These are phyloP conservation scores for Physocladia obscura DNA, from an alignment of 192 early-diverging fungal genomes.

Conservation along the genomic window DNA sequence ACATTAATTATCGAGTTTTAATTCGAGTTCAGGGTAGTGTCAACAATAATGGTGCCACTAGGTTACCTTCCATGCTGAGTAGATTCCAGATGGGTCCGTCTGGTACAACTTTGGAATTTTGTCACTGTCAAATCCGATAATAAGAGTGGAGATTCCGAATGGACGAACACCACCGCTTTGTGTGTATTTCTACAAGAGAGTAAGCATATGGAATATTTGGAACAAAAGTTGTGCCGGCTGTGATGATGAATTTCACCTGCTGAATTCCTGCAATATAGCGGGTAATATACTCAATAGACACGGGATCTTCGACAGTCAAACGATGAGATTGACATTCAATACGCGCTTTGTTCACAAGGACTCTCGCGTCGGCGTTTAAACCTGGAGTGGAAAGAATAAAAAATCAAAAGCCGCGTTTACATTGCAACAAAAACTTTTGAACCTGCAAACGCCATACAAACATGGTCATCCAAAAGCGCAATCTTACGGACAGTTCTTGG, in stretches of 20 bases:
- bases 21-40: no score
- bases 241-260: conserved; percentile 62
- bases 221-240: neutral
- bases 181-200: conserved; percentile 80
- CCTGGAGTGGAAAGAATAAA: conserved; percentile 47
- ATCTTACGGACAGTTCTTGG: conserved; percentile 95
- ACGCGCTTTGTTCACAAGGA: conserved; percentile 93
- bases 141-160: conserved; percentile 95
- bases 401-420: neutral
- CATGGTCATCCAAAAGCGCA: conserved; percentile 93
- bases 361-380: conserved; percentile 92
- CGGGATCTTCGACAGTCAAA: conserved; percentile 95
- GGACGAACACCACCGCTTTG: conserved; percentile 98
- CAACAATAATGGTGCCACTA: no score
- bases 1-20: no score
- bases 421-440: neutral
- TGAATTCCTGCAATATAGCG: conserved; percentile 96
- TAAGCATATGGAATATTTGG: neutral
- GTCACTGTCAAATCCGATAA: conserved; percentile 91
- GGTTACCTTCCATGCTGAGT: conserved; percentile 98
- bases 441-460: conserved; percentile 96
- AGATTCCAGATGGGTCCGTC: conserved; percentile 98
- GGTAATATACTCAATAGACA: conserved; percentile 96
- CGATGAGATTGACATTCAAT: conserved; percentile 97
- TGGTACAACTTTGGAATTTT: conserved; percentile 75